These are phyloP conservation scores for Phytophthora vignae DNA, from an alignment of 352 stramenopile species.

Conservation along the genomic window DNA sequence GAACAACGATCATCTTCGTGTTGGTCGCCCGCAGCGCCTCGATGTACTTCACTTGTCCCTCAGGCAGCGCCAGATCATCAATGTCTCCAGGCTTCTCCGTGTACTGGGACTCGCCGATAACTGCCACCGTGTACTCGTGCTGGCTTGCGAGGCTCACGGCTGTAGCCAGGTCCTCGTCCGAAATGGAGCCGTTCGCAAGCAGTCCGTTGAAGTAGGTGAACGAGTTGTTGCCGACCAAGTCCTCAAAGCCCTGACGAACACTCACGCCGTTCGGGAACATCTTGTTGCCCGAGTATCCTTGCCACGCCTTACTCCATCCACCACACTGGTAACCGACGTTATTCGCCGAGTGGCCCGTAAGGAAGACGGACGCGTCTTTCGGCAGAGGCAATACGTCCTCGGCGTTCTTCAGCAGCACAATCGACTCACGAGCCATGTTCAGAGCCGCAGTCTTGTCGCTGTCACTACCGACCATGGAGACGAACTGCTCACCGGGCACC, in stretches of 20 bases:
- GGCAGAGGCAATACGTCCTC: constrained; percentile 54
- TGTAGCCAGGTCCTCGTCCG: constrained; percentile 46
- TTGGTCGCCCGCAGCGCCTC: constrained; percentile 60
- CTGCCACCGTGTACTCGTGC: constrained; percentile 70
- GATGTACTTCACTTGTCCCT: constrained; percentile 78
- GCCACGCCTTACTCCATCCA: constrained; percentile 85
- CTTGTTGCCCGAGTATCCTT: constrained; percentile 69
- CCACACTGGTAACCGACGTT: constrained; percentile 71
- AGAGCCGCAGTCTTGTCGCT: constrained; percentile 45
- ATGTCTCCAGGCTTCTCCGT: constrained; percentile 89
- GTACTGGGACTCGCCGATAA: constrained; percentile 81
- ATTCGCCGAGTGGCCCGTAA: constrained; percentile 66
- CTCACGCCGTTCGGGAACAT: constrained; percentile 62
- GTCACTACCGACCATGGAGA: neutral
- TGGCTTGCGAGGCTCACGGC: constrained; percentile 53
- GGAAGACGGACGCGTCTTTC: constrained; percentile 46
- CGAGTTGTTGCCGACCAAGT: constrained; percentile 31
- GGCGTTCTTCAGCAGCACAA: constrained; percentile 83
- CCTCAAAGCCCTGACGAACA: constrained; percentile 57
- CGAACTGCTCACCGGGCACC: constrained; percentile 37
- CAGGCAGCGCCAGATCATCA: constrained; percentile 66
- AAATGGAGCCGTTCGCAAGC: constrained; percentile 57
- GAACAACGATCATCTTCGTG: constrained; percentile 81
- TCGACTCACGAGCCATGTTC: constrained; percentile 70
- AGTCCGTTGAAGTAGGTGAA: constrained; percentile 64